Conservation (phyloP, 139 green algal species). For the Yamagishiella unicocca region DNA sequence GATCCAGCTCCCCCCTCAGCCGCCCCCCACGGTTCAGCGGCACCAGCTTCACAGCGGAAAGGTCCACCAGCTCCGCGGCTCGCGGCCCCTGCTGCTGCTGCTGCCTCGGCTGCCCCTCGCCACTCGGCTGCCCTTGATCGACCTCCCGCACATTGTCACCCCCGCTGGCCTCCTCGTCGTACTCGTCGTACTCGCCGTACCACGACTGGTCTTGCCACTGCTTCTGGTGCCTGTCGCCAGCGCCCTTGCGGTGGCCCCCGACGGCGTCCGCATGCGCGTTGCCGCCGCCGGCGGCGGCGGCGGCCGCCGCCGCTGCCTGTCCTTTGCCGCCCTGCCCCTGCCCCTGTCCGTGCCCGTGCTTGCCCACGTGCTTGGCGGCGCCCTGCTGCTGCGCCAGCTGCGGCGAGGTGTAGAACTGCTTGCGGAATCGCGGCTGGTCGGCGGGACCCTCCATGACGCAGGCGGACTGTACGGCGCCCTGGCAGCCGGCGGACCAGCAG, state of each 20-base stretch:
- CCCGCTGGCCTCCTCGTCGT: not conserved
- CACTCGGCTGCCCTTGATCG: not conserved
- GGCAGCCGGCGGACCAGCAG: constrained; percentile 11
- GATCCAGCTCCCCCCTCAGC: not conserved
- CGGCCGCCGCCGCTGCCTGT: not conserved
- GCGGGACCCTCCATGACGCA: constrained; percentile 5
- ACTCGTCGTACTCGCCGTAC: constrained; percentile 16
- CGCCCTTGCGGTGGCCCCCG: not conserved
- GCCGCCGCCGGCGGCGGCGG: not conserved
- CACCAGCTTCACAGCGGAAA: constrained; percentile 13
- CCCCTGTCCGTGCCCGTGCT: not conserved
- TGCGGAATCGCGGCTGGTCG: not conserved
- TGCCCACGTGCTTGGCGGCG: too few species aligned
- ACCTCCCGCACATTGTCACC: not conserved
- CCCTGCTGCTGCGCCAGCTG: not conserved
- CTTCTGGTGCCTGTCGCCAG: not conserved
- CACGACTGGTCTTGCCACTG: constrained; percentile 21
- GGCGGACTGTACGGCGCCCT: not conserved
- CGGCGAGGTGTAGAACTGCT: constrained; percentile 8
- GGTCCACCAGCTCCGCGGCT: constrained; percentile 18
- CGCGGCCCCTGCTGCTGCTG: not conserved
- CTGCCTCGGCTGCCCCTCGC: not conserved
- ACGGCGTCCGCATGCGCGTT: not conserved
- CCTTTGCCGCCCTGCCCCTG: not conserved
- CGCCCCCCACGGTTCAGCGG: constrained; percentile 1